These are phyloP conservation scores for Xylaria telfairii DNA, from an alignment of 495 filamentous ascomycete species.

Conservation along the genomic window DNA sequence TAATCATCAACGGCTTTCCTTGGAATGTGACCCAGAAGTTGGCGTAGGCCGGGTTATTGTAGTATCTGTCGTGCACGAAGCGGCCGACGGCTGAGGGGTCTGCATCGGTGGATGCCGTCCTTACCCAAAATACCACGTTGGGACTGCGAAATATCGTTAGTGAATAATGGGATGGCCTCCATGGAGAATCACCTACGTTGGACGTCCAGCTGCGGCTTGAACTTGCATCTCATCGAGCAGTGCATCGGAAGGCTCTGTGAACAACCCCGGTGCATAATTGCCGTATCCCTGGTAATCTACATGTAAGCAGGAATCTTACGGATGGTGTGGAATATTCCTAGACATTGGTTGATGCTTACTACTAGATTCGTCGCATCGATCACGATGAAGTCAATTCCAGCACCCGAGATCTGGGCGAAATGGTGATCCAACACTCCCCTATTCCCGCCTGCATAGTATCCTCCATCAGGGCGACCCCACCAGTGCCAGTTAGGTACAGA, in stretches of 20 bases:
- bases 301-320: not conserved
- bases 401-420: not conserved
- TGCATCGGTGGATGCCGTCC: not conserved
- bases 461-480: not conserved
- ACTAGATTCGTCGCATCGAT: not conserved
- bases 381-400: conserved; percentile 1
- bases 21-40: not conserved
- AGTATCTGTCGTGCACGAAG: not conserved
- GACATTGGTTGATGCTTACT: not conserved
- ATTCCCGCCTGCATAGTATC: not conserved
- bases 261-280: not conserved
- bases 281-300: not conserved
- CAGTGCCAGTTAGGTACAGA: not conserved
- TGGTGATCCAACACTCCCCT: not conserved
- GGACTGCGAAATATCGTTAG: not conserved
- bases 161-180: not conserved
- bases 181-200: not conserved
- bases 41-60: not conserved
- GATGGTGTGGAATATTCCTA: not conserved
- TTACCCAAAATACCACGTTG: not conserved
- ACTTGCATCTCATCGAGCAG: not conserved
- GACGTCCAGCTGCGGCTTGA: not conserved
- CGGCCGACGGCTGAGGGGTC: not conserved
- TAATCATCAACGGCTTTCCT: not conserved
- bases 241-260: not conserved